phyloP scores from a whole-genome alignment of 2,329 filamentous ascomycete species.

The Claviceps purpurea region DNA sequence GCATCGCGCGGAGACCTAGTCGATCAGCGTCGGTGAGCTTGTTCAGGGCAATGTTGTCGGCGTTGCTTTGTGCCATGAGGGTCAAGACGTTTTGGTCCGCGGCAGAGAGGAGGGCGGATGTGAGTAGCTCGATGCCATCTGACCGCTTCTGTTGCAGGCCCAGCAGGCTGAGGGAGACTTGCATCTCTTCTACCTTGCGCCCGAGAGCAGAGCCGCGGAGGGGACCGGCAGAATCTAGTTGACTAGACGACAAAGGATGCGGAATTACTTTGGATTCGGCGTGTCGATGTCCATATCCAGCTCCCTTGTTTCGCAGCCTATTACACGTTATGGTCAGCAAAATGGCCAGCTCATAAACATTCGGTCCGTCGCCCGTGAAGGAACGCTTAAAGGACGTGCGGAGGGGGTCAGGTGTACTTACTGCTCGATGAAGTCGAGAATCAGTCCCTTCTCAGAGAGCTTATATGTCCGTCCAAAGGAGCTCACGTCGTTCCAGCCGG shows the following conservation, averaged over 20 bases:
- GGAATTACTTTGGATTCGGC: constrained; percentile 19
- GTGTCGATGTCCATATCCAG: constrained; percentile 21
- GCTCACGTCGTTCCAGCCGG: constrained; percentile 42
- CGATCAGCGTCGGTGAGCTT: constrained; percentile 29
- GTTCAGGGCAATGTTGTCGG: constrained; percentile 26
- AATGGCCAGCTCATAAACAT: not conserved
- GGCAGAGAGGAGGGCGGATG: constrained; percentile 42
- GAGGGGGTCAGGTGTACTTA: constrained; percentile 22
- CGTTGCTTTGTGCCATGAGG: constrained; percentile 35
- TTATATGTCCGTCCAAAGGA: constrained; percentile 53
- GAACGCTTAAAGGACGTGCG: not conserved
- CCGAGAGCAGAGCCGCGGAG: constrained; percentile 23
- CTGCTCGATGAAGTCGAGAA: constrained; percentile 59
- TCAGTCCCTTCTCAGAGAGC: constrained; percentile 49
- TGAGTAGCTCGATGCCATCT: constrained; percentile 38
- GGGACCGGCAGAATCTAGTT: constrained; percentile 9
- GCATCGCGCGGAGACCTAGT: constrained; percentile 32
- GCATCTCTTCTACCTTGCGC: constrained; percentile 46
- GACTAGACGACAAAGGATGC: constrained; percentile 12
- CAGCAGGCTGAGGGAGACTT: constrained; percentile 51
- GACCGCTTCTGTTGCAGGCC: constrained; percentile 39
- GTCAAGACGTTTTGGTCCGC: constrained; percentile 32
- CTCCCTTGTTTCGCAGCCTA: constrained; percentile 25
- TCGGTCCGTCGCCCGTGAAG: too few relatives aligned
- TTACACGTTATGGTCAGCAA: constrained; percentile 7